A percentile compares a stretch with the other conserved stretches of the same genome.
Conservation (phyloP, 306 rosid genomes). For the Prunus persica region DNA sequence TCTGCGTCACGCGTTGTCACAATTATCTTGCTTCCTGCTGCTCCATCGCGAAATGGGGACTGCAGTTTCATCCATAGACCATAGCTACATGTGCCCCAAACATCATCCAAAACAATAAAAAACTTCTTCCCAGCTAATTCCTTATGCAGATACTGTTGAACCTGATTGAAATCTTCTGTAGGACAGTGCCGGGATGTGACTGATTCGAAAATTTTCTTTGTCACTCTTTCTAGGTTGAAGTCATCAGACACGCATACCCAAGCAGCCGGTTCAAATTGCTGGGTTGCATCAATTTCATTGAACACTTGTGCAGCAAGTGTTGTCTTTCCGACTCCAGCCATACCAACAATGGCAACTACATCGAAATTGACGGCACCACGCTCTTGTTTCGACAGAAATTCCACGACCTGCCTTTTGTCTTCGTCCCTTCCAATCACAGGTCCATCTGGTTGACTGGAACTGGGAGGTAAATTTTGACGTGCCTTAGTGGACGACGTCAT, state of each 20-base stretch:
- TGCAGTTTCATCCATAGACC: no score
- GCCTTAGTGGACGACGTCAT: no score
- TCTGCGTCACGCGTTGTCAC: constrained; percentile 22
- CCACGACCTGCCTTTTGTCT: neutral
- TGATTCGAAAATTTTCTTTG: no score
- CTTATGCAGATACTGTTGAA: no score
- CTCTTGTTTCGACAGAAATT: neutral
- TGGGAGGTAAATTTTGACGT: neutral
- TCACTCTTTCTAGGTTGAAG: no score
- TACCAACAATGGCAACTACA: neutral
- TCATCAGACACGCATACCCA: no score
- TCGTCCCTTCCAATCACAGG: constrained; percentile 21
- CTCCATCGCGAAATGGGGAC: neutral
- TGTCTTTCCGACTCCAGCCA: no score
- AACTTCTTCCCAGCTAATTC: neutral
- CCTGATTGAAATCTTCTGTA: no score
- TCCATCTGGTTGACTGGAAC: neutral
- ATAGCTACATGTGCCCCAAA: constrained; percentile 15
- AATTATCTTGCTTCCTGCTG: constrained; percentile 21
- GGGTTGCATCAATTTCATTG: no score
- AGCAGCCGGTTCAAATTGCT: no score
- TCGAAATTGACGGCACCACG: neutral
- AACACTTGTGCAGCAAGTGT: no score
- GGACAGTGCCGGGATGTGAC: no score
- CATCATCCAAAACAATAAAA: constrained; percentile 20